Percentiles rank a stretch among this genome's conserved stretches.
phyloP scores from a whole-genome alignment of 192 early-diverging fungal species.

The Coemansia sp. region DNA sequence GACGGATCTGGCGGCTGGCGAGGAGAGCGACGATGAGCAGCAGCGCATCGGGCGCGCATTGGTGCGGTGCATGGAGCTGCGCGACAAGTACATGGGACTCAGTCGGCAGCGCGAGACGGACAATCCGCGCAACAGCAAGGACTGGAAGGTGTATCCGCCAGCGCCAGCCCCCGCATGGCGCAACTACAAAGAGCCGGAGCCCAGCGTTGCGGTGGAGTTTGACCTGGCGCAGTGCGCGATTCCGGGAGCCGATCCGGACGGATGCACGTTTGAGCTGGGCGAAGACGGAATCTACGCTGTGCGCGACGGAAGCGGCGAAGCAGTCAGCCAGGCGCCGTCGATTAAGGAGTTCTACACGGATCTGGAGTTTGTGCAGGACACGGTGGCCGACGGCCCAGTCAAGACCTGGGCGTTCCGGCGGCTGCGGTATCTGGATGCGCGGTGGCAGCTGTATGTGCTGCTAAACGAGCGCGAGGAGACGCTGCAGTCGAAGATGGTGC shows the following conservation, averaged over 20 bases:
- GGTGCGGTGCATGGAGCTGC: slow-evolving; percentile 72
- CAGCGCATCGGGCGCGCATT: slow-evolving; percentile 48
- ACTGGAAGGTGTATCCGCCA: slow-evolving; percentile 86
- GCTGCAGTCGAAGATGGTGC: slow-evolving; percentile 87
- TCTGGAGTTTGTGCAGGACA: slow-evolving; percentile 73
- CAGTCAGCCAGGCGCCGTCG: slow-evolving; percentile 61
- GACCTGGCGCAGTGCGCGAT: slow-evolving; percentile 19
- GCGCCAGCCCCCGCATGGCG: slow-evolving; percentile 77
- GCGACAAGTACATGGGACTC: slow-evolving; percentile 81
- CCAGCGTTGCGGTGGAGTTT: slow-evolving; percentile 14
- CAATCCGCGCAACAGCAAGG: slow-evolving; percentile 79
- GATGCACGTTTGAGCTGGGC: slow-evolving; percentile 55
- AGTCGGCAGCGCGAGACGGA: slow-evolving; percentile 73
- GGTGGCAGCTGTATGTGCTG: slow-evolving; percentile 91
- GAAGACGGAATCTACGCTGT: slow-evolving; percentile 67
- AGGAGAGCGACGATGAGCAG: slow-evolving; percentile 36
- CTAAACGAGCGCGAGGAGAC: slow-evolving; percentile 95
- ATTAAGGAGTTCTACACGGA: slow-evolving; percentile 87
- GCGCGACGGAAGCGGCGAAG: slow-evolving; percentile 13
- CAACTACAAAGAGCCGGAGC: slow-evolving; percentile 36
- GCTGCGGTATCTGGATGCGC: slow-evolving; percentile 86
- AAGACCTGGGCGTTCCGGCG: slow-evolving; percentile 92
- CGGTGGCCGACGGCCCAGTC: slow-evolving; percentile 84
- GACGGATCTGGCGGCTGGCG: slow-evolving; percentile 34
- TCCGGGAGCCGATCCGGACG: slow-evolving; percentile 3